Conservation (phyloP, 2,329 filamentous ascomycete genomes). For the Cordyceps pruinosa region DNA sequence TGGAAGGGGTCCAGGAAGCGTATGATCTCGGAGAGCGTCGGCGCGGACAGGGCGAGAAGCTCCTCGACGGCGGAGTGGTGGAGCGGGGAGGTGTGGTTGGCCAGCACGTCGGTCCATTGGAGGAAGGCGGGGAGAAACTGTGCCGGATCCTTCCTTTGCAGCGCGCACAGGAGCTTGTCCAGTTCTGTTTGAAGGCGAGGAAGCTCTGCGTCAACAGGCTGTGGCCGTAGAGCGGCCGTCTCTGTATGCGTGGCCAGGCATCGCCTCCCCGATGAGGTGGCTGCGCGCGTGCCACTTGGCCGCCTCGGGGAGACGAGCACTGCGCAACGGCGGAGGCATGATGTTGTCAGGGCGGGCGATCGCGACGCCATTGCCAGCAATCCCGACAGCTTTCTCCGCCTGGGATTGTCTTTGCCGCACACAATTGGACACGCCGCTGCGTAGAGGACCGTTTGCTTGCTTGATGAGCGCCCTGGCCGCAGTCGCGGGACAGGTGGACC, state of each 20-base stretch:
- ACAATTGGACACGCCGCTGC: neutral
- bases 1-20: slow-evolving; percentile 54
- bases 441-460: neutral
- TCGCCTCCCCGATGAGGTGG: slow-evolving; percentile 18
- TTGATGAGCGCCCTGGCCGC: neutral
- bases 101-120: slow-evolving; percentile 22
- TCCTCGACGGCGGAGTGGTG: slow-evolving; percentile 24
- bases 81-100: slow-evolving; percentile 15
- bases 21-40: slow-evolving; percentile 58
- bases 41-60: slow-evolving; percentile 38
- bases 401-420: neutral
- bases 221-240: neutral
- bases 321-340: slow-evolving; percentile 14
- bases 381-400: neutral
- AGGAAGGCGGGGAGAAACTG: slow-evolving; percentile 22
- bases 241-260: slow-evolving; percentile 19
- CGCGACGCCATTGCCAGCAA: slow-evolving; percentile 22
- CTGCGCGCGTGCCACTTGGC: slow-evolving; percentile 17
- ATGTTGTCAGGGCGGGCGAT: slow-evolving; percentile 20
- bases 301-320: slow-evolving; percentile 11
- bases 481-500: slow-evolving; percentile 6
- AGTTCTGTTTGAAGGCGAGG: slow-evolving; percentile 16
- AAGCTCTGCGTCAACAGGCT: slow-evolving; percentile 13
- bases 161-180: slow-evolving; percentile 23
- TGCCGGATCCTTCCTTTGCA: slow-evolving; percentile 23